Base-by-base conservation (phyloP, 441 rosid genomes). In the Arabidopsis lyrata region DNA sequence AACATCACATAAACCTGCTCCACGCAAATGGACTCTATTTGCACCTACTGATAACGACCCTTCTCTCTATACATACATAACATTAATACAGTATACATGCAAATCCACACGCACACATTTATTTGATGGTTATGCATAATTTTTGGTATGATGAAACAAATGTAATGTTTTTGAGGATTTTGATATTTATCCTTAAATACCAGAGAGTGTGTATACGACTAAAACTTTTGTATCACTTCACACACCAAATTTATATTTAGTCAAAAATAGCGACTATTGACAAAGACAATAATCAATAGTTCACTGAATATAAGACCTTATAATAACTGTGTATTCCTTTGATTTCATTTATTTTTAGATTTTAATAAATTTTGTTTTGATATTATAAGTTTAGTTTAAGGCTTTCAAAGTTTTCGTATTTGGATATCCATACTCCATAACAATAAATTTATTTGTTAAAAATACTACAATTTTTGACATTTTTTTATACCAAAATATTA, bases 1-100 rank as follows among this genome's bases (percentile, higher is more conserved):
- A 66, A 76, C 77, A 72, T 66, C 77, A 42, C 77, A 72, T 64
- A 76, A 70, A 72, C 68, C 80, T 72, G 64, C 77, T 66, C 64
- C 80, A 72, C 72, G 77, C 69, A 77, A 71, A 71, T 66, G 55
- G 73, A 75, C 73, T 67, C 74, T 75, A 68, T 75, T 66, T 52
- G 68, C 73, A 75, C 73, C 73, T 67, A 67, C 73, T 66, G 73
- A 75, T 75, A 75, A 41, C 52, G 68, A 75, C 73, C 63, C 55
- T 36, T 59, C 68, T 67, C 73, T 22, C 55, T 58, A 44, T 49
- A 56, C 47, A 27, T 38, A 57, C 29, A 39, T 13, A 57, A 41
- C 49, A 22, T 39, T 32, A 54, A 24, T 56, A 42, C 12, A 54
- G 20, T 18, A 1, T 24, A 73, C 36, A 47, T 56, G 12, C 41